These are phyloP conservation scores for Suillus cothurnatus DNA, from an alignment of 768 basidiomycete species.

Conservation along the genomic window DNA sequence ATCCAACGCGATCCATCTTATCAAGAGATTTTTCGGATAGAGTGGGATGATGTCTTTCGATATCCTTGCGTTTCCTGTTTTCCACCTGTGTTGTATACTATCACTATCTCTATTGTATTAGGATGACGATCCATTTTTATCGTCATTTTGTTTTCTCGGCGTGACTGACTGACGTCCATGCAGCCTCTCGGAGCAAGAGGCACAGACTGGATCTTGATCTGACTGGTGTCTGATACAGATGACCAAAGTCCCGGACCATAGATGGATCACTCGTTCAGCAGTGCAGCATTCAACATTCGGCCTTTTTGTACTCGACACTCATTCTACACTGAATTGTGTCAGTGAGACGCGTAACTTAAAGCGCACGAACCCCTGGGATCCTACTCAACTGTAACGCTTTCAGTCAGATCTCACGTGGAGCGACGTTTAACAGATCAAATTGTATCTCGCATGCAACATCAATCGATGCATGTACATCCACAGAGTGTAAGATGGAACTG, in stretches of 20 bases:
- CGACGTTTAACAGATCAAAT: neutral
- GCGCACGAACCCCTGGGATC: neutral
- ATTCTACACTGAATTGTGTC: neutral
- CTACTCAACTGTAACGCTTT: neutral
- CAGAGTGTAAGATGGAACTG: neutral
- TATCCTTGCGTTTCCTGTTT: neutral
- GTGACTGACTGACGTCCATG: neutral
- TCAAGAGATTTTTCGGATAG: constrained; percentile 48
- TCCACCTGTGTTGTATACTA: neutral
- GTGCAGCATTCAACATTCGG: too few relatives aligned
- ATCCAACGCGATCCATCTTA: constrained; percentile 52
- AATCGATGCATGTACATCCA: neutral
- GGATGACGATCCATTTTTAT: neutral
- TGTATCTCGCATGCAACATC: neutral
- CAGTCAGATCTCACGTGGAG: neutral
- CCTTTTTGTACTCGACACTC: neutral
- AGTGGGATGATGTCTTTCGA: constrained; percentile 30
- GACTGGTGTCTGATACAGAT: neutral
- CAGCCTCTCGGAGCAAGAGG: neutral
- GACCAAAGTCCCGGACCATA: neutral
- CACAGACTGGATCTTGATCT: neutral
- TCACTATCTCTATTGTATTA: neutral
- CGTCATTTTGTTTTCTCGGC: neutral
- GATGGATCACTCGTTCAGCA: neutral
- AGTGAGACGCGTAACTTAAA: neutral